Conservation (phyloP, 2,329 filamentous ascomycete genomes). For the Macroventuria anomochaeta region DNA sequence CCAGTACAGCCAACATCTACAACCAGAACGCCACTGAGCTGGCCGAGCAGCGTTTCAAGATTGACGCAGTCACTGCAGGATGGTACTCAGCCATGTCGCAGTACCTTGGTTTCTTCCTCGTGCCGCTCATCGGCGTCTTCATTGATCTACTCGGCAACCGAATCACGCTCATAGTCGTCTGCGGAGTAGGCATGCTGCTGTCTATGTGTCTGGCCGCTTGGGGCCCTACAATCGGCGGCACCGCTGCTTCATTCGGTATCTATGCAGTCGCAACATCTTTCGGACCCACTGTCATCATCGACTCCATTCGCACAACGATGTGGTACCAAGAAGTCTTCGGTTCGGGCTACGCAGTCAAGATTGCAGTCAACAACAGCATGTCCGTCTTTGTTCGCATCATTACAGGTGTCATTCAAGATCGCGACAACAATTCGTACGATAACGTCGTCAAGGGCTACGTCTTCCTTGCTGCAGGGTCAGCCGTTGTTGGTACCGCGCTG, state of each 20-base stretch:
- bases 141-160: constrained; percentile 64
- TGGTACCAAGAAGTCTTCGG: constrained; percentile 68
- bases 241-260: constrained; percentile 65
- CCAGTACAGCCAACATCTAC: constrained; percentile 62
- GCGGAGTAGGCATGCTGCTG: constrained; percentile 59
- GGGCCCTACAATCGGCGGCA: constrained; percentile 57
- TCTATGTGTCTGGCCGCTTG: constrained; percentile 64
- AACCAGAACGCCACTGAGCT: constrained; percentile 66
- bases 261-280: constrained; percentile 63
- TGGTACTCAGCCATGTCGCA: constrained; percentile 66
- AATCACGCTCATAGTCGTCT: constrained; percentile 54
- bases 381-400: constrained; percentile 66
- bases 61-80: constrained; percentile 62
- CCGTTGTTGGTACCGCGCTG: constrained; percentile 54
- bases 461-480: constrained; percentile 58
- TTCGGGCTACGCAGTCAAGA: constrained; percentile 65
- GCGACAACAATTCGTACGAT: constrained; percentile 62
- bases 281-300: constrained; percentile 66
- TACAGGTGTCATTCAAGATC: constrained; percentile 65
- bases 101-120: constrained; percentile 64
- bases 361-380: constrained; percentile 69
- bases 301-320: constrained; percentile 65
- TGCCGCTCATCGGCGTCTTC: constrained; percentile 63
- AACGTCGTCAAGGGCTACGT: constrained; percentile 64
- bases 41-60: constrained; percentile 65